Evolutionary conservation across 208 protist species (phyloP).

Genomic region (Wallacemonas collosoma): DNA sequence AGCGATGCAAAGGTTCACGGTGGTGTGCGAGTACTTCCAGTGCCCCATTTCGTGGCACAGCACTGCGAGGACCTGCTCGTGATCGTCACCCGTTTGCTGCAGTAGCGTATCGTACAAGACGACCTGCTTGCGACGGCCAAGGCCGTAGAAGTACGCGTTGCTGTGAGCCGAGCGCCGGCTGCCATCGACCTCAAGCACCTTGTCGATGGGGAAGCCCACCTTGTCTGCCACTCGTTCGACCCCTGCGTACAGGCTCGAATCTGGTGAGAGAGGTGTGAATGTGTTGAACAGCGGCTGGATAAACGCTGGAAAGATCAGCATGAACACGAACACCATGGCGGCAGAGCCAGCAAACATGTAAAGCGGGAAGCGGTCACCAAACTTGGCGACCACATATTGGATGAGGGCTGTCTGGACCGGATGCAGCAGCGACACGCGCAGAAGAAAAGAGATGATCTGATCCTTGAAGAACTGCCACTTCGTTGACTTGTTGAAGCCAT

Average conservation of each 20-base stretch:
- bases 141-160: slow-evolving; percentile 92
- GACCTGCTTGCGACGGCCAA: slow-evolving; percentile 85
- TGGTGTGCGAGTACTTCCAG: slow-evolving; percentile 78
- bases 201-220: slow-evolving; percentile 71
- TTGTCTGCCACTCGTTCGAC: slow-evolving; percentile 50
- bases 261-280: slow-evolving; percentile 58
- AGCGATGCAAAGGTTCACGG: slow-evolving; percentile 29
- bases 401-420: slow-evolving; percentile 53
- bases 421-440: slow-evolving; percentile 51
- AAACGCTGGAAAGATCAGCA: slow-evolving; percentile 64
- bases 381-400: slow-evolving; percentile 58
- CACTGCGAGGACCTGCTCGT: slow-evolving; percentile 70
- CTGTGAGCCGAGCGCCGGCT: slow-evolving; percentile 78
- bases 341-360: slow-evolving; percentile 62
- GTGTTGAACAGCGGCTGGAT: slow-evolving; percentile 92
- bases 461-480: slow-evolving; percentile 71
- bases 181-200: slow-evolving; percentile 78
- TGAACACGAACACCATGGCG: slow-evolving; percentile 40
- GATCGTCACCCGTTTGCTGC: slow-evolving; percentile 57
- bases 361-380: slow-evolving; percentile 80
- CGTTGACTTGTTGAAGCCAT: slow-evolving; percentile 90
- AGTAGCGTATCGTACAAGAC: slow-evolving; percentile 92
- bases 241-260: slow-evolving; percentile 38
- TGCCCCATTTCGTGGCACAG: slow-evolving; percentile 92
- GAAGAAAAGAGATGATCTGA: slow-evolving; percentile 53